These are phyloP conservation scores for Saraca asoca DNA, from an alignment of 331 rosid species.

Conservation along the genomic window DNA sequence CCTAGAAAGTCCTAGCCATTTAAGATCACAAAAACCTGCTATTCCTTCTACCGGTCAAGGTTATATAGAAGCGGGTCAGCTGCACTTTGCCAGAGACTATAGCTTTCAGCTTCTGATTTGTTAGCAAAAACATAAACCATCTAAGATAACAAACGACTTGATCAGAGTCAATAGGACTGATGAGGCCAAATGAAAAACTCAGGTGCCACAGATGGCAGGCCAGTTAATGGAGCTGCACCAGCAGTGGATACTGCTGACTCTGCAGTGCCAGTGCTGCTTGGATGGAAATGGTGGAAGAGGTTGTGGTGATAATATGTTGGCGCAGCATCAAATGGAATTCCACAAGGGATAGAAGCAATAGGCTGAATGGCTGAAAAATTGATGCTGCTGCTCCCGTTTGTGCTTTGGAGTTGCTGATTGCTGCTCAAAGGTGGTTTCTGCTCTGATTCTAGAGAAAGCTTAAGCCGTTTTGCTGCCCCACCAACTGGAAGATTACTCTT, in stretches of 20 bases:
- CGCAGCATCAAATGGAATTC: constrained; percentile 62
- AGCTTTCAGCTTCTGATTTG: constrained; percentile 50
- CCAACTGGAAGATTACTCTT: constrained; percentile 86
- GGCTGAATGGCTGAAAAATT: constrained; percentile 68
- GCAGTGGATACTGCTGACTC: constrained; percentile 38
- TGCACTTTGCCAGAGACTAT: constrained; percentile 36
- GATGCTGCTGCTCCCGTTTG: constrained; percentile 52
- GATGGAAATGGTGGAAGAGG: constrained; percentile 64
- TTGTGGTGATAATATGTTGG: constrained; percentile 65
- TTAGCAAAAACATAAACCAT: constrained; percentile 53
- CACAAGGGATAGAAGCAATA: constrained; percentile 57
- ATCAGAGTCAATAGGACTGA: constrained; percentile 57
- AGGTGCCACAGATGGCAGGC: constrained; percentile 51
- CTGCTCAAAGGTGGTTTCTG: constrained; percentile 47
- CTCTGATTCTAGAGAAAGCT: constrained; percentile 70
- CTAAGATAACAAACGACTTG: background rate
- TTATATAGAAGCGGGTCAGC: constrained; percentile 54
- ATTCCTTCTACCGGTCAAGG: constrained; percentile 41
- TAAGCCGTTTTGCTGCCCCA: constrained; percentile 84
- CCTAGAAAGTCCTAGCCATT: constrained; percentile 39
- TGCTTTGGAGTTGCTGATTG: constrained; percentile 45
- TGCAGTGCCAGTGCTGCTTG: constrained; percentile 37
- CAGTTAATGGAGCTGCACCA: constrained; percentile 36
- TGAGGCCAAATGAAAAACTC: constrained; percentile 91
- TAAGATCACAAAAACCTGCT: constrained; percentile 51